phyloP scores from a whole-genome alignment of 345 rosid species.

The Cardamine resedifolia region DNA sequence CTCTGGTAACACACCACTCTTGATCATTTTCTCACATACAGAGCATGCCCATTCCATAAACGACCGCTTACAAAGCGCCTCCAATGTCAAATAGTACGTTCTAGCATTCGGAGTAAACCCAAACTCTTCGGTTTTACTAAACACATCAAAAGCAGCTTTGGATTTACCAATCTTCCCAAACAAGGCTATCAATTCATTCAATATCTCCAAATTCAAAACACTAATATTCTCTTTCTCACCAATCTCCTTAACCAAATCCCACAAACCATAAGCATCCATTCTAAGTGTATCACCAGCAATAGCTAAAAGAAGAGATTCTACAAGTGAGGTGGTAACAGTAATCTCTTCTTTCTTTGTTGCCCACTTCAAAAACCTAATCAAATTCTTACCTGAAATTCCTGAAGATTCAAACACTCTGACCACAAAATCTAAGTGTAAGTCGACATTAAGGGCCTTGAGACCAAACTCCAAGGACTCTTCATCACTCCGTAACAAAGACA shows the following conservation, averaged over 20 bases:
- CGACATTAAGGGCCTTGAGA: slow-evolving; percentile 47
- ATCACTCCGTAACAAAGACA: slow-evolving; percentile 64
- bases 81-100: slow-evolving; percentile 60
- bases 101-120: slow-evolving; percentile 51
- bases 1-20: slow-evolving; percentile 50
- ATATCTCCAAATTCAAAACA: slow-evolving; percentile 46
- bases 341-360: slow-evolving; percentile 41
- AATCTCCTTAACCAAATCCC: slow-evolving; percentile 73
- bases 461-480: slow-evolving; percentile 60
- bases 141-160: slow-evolving; percentile 71
- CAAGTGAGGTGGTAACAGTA: slow-evolving; percentile 37
- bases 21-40: slow-evolving; percentile 74
- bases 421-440: slow-evolving; percentile 52
- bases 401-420: slow-evolving; percentile 58
- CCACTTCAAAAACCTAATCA: slow-evolving; percentile 69
- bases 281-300: slow-evolving; percentile 46
- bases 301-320: slow-evolving; percentile 52
- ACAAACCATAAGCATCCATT: slow-evolving; percentile 54
- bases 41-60: slow-evolving; percentile 53
- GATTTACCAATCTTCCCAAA: slow-evolving; percentile 69
- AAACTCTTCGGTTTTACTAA: slow-evolving; percentile 56
- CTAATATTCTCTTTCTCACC: slow-evolving; percentile 38
- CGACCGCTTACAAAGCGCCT: slow-evolving; percentile 59
- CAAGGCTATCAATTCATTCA: slow-evolving; percentile 65
- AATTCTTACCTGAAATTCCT: slow-evolving; percentile 49